A percentile compares a stretch with the other conserved stretches of the same genome.
Conservation (phyloP, 2,329 filamentous ascomycete species). For the Colletotrichum navitas region DNA sequence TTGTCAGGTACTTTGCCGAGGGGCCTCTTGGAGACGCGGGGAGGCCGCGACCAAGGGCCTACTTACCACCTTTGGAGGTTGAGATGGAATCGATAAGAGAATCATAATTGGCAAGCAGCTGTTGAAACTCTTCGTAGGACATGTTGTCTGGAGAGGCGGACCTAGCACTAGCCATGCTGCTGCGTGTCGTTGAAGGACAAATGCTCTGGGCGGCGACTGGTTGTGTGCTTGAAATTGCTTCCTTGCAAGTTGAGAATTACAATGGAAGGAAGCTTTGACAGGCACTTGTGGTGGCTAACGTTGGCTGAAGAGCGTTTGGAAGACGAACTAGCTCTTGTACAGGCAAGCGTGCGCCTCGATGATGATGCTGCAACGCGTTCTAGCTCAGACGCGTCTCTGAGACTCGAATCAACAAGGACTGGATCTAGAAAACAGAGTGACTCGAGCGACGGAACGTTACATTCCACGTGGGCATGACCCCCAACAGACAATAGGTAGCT, state of each 20-base stretch:
- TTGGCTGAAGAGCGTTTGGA: not conserved
- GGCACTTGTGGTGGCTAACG: not conserved
- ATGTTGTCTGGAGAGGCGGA: constrained; percentile 44
- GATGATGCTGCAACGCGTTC: not conserved
- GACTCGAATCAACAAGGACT: not conserved
- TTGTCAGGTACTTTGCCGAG: constrained; percentile 20
- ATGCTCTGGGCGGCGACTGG: not conserved
- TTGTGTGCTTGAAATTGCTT: not conserved
- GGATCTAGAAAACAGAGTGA: no score
- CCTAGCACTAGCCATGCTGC: constrained; percentile 24
- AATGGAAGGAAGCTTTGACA: not conserved
- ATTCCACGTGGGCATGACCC: not conserved
- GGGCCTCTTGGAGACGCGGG: constrained; percentile 35
- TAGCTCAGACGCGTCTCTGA: not conserved
- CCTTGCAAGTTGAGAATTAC: not conserved
- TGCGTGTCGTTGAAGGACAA: not conserved
- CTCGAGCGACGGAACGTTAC: not conserved
- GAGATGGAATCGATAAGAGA: constrained; percentile 59
- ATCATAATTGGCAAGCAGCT: constrained; percentile 55
- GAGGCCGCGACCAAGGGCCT: constrained; percentile 16
- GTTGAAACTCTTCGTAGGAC: constrained; percentile 51
- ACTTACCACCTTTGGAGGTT: constrained; percentile 58
- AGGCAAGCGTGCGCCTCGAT: not conserved
- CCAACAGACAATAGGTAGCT: not conserved
- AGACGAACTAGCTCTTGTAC: not conserved